Percentiles rank a stretch among this genome's conserved stretches.
These are phyloP conservation scores for Ricinus communis DNA, from an alignment of 345 rosid genomes.

Conservation along the genomic window DNA sequence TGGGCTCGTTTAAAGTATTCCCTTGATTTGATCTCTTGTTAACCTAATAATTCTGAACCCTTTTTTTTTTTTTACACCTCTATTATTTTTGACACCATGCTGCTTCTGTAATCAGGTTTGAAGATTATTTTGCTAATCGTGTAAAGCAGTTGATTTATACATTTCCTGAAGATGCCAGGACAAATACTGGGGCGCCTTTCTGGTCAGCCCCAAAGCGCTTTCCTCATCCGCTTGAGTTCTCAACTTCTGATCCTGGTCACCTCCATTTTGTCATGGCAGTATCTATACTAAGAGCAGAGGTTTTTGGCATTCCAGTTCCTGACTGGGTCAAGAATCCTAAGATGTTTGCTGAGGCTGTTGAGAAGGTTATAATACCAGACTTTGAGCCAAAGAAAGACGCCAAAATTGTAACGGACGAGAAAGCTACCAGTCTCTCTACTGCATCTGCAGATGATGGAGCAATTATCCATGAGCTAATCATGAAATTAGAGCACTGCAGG, in stretches of 20 bases:
- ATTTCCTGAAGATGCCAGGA: slow-evolving; percentile 93
- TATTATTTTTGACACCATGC: slow-evolving; percentile 20
- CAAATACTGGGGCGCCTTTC: slow-evolving; percentile 91
- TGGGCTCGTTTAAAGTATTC: slow-evolving; percentile 93
- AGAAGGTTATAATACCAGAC: slow-evolving; percentile 74
- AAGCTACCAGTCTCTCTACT: slow-evolving; percentile 70
- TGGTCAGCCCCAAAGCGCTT: slow-evolving; percentile 99
- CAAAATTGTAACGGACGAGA: slow-evolving; percentile 87
- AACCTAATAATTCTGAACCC: neutral
- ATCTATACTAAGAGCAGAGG: slow-evolving; percentile 85
- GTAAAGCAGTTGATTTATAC: slow-evolving; percentile 83
- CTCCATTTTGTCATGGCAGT: slow-evolving; percentile 72
- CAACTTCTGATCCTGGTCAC: slow-evolving; percentile 64
- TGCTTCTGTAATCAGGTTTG: slow-evolving; percentile 58
- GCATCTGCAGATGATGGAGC: slow-evolving; percentile 87
- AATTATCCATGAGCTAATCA: slow-evolving; percentile 61
- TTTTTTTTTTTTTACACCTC: neutral
- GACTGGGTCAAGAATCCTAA: slow-evolving; percentile 72
- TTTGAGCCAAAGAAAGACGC: slow-evolving; percentile 84
- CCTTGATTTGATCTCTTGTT: slow-evolving; percentile 5
- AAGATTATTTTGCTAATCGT: slow-evolving; percentile 82
- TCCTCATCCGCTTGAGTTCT: slow-evolving; percentile 79
- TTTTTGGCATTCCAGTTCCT: slow-evolving; percentile 80
- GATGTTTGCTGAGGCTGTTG: slow-evolving; percentile 66
- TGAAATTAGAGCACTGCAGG: slow-evolving; percentile 66